Percentiles rank a stretch among this genome's conserved stretches.
phyloP scores from a whole-genome alignment of 345 rosid genomes.

The Rhodomyrtus tomentosa region DNA sequence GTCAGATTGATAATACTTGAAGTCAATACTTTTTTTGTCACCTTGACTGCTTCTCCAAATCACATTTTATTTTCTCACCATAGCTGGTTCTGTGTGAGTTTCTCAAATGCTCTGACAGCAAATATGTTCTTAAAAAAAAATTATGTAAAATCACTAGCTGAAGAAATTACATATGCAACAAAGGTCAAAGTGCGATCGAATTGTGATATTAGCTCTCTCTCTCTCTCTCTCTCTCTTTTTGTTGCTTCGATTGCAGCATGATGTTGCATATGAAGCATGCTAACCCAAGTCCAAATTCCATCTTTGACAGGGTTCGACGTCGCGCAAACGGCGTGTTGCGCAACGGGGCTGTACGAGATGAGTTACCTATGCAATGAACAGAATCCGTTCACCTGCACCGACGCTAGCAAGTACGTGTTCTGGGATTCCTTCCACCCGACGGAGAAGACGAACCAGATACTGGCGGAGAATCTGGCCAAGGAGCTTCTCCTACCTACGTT shows the following conservation, averaged over 20 bases:
- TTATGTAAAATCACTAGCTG: neutral
- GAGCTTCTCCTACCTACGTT: slow-evolving; percentile 5
- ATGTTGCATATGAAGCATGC: neutral
- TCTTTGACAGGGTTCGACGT: slow-evolving; percentile 35
- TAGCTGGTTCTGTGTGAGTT: too few species aligned
- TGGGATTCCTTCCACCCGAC: slow-evolving; percentile 46
- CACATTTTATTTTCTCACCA: too few species aligned
- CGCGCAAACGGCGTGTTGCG: slow-evolving; percentile 29
- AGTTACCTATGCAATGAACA: slow-evolving; percentile 27
- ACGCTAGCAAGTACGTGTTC: slow-evolving; percentile 40
- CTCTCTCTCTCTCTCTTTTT: neutral
- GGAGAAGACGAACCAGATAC: slow-evolving; percentile 15
- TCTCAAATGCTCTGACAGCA: too few species aligned
- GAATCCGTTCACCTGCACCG: slow-evolving; percentile 24
- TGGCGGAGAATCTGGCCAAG: slow-evolving; percentile 6
- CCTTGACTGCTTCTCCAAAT: too few species aligned
- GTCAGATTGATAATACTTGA: too few species aligned
- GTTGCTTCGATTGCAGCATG: neutral
- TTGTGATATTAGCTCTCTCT: neutral
- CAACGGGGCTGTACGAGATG: slow-evolving; percentile 50
- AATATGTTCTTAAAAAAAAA: too few species aligned
- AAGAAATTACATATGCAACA: neutral
- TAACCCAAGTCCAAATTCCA: neutral
- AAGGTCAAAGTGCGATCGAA: neutral
- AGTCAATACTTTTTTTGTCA: too few species aligned